phyloP scores from a whole-genome alignment of 2,329 filamentous ascomycete species.

The Xylariomycetidae sp. region DNA sequence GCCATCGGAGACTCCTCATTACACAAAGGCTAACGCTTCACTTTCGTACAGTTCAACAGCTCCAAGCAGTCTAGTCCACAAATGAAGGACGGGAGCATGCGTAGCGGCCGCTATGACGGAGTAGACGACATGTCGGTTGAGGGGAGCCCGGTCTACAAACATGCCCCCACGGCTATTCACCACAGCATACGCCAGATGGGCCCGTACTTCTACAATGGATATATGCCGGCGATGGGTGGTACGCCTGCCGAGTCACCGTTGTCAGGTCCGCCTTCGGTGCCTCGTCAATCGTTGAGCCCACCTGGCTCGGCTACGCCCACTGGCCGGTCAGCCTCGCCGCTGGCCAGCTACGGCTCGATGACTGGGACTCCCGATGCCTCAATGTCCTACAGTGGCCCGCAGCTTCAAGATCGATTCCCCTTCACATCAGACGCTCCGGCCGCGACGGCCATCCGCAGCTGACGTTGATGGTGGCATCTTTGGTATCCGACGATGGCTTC shows the following conservation, averaged over 20 bases:
- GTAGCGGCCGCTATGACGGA: constrained; percentile 37
- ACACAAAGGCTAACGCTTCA: constrained; percentile 17
- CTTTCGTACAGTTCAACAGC: constrained; percentile 48
- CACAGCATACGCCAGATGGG: constrained; percentile 35
- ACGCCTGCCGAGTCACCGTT: constrained; percentile 30
- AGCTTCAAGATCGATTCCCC: constrained; percentile 41
- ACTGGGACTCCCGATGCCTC: constrained; percentile 18
- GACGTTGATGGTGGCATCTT: constrained; percentile 6
- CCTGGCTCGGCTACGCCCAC: constrained; percentile 28
- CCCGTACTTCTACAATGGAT: constrained; percentile 29
- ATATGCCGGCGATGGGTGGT: constrained; percentile 23
- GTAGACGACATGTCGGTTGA: constrained; percentile 28
- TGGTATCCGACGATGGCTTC: constrained; percentile 1
- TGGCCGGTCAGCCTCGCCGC: constrained; percentile 36
- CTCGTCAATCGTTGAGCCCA: constrained; percentile 26
- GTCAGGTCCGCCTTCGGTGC: constrained; percentile 15
- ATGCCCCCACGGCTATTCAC: constrained; percentile 32
- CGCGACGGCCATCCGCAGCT: constrained; percentile 42
- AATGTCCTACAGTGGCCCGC: constrained; percentile 28
- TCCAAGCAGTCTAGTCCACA: constrained; percentile 51
- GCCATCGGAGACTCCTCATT: constrained; percentile 5
- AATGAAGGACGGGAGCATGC: constrained; percentile 42
- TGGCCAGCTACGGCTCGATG: too few relatives aligned
- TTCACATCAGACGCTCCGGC: constrained; percentile 43
- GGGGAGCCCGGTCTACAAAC: constrained; percentile 29